These are phyloP conservation scores for Prunus dulcis DNA, from an alignment of 306 rosid species.

Conservation along the genomic window DNA sequence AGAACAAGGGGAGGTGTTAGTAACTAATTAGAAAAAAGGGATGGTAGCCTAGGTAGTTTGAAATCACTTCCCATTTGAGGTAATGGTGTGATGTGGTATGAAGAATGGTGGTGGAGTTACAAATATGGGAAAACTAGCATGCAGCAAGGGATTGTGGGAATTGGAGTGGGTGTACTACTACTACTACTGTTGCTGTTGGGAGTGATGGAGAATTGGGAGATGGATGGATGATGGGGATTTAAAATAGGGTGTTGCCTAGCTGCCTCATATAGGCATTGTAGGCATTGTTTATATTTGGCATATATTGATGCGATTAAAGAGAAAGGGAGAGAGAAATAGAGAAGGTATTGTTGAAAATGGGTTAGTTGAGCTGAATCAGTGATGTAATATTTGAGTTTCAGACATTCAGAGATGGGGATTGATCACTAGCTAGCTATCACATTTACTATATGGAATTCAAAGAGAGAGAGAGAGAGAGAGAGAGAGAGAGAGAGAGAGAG, in stretches of 20 bases:
- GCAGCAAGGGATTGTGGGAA: background rate
- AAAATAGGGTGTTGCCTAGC: constrained; percentile 27
- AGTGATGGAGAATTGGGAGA: background rate
- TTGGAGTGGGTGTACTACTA: background rate
- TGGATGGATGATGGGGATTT: constrained; percentile 2
- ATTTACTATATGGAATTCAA: background rate
- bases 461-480: constrained; percentile 19
- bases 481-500: constrained; percentile 10
- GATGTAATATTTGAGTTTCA: constrained; percentile 30
- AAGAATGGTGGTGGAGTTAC: background rate
- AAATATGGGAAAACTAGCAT: background rate
- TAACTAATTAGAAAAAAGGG: background rate
- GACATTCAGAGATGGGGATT: constrained; percentile 63
- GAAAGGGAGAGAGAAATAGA: constrained; percentile 5
- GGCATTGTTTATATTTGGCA: constrained; percentile 37
- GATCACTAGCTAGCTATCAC: constrained; percentile 31
- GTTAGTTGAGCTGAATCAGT: constrained; percentile 37
- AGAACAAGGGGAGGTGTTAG: background rate
- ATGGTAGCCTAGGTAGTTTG: background rate
- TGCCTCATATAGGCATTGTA: constrained; percentile 12
- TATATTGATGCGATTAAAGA: constrained; percentile 31
- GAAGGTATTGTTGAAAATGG: constrained; percentile 20
- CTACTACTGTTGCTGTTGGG: background rate
- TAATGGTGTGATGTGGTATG: background rate
- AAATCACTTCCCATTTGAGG: background rate